phyloP scores from a whole-genome alignment of 495 filamentous ascomycete species.

The Aspergillus saccharolyticus region DNA sequence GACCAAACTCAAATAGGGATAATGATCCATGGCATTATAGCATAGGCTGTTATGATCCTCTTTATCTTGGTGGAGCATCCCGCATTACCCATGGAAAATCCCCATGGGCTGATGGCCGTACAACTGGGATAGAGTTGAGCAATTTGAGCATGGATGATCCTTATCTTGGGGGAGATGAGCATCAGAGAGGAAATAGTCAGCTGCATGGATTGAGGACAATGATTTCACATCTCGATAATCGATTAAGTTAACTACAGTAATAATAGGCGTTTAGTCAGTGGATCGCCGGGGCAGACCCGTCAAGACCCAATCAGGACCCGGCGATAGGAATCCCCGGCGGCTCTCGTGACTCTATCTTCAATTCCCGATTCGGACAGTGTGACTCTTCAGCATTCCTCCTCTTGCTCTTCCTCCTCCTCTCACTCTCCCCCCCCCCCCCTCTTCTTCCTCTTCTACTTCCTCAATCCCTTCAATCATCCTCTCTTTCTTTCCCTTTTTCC shows the following conservation, averaged over 20 bases:
- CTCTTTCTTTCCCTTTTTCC: background rate
- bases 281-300: background rate
- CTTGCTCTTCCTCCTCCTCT: background rate
- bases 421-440: background rate
- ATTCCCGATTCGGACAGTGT: constrained; percentile 1
- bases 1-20: background rate
- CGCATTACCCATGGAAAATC: background rate
- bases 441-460: constrained; percentile 1
- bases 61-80: background rate
- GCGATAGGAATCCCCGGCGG: background rate
- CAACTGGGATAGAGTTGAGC: background rate
- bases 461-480: no score
- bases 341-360: constrained; percentile 1
- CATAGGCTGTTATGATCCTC: background rate
- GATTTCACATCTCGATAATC: background rate
- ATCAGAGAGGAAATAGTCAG: background rate
- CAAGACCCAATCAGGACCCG: background rate
- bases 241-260: no score
- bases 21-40: background rate
- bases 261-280: background rate
- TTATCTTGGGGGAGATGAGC: background rate
- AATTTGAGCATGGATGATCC: background rate
- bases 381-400: background rate
- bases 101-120: background rate
- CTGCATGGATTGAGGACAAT: no score